Conservation (phyloP, 2,329 filamentous ascomycete genomes). For the Aspergillus transmontanensis region DNA sequence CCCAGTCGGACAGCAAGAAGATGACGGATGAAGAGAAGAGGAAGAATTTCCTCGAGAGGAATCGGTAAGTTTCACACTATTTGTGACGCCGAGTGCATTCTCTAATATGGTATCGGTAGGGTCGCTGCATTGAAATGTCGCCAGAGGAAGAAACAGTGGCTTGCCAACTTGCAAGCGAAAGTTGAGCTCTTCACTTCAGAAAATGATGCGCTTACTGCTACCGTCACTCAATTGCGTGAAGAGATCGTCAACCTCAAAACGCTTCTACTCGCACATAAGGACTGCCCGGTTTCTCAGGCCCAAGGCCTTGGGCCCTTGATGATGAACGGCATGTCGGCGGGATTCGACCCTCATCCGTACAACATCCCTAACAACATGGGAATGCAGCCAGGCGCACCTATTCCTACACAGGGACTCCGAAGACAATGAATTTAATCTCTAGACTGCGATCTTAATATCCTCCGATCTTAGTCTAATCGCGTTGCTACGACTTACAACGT, state of each 20-base stretch:
- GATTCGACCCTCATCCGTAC: constrained; percentile 46
- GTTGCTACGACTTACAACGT: constrained; percentile 2
- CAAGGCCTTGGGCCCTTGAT: constrained; percentile 64
- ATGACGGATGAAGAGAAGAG: constrained; percentile 99
- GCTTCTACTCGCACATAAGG: constrained; percentile 88
- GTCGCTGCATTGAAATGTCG: constrained; percentile 96
- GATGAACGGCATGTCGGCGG: constrained; percentile 44
- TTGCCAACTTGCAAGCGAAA: constrained; percentile 90
- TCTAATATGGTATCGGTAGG: constrained; percentile 50
- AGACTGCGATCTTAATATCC: constrained; percentile 13
- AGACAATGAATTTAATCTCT: constrained; percentile 24
- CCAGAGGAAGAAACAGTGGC: constrained; percentile 98
- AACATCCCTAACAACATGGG: constrained; percentile 45
- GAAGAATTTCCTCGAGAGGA: constrained; percentile 95
- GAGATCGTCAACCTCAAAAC: constrained; percentile 96
- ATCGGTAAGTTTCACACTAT: constrained; percentile 67
- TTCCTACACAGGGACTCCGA: constrained; percentile 41
- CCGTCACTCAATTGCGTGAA: constrained; percentile 82
- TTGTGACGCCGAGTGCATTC: not conserved
- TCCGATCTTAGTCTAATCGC: constrained; percentile 10
- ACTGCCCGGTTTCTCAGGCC: constrained; percentile 88
- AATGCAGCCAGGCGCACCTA: constrained; percentile 41
- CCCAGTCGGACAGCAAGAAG: constrained; percentile 65
- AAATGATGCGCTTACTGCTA: constrained; percentile 82
- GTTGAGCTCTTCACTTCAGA: constrained; percentile 91